phyloP scores from a whole-genome alignment of 2,329 filamentous ascomycete genomes.

The Xylaria sp. region DNA sequence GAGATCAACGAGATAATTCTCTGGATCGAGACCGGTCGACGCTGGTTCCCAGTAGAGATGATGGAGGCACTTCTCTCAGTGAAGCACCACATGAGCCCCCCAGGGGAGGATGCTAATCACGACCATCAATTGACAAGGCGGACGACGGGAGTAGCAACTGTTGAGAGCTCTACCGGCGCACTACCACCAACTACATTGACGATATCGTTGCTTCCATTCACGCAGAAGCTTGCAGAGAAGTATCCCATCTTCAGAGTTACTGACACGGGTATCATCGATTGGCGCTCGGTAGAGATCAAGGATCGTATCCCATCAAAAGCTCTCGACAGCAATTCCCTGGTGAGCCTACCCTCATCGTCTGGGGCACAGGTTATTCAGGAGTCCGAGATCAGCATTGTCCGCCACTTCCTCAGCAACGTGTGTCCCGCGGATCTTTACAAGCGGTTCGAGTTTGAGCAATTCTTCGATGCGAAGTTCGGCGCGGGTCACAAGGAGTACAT shows the following conservation, averaged over 20 bases:
- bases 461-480: slow-evolving; percentile 37
- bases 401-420: slow-evolving; percentile 38
- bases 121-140: slow-evolving; percentile 11
- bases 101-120: slow-evolving; percentile 1
- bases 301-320: slow-evolving; percentile 29
- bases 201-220: slow-evolving; percentile 36
- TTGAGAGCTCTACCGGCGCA: slow-evolving; percentile 9
- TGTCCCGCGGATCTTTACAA: slow-evolving; percentile 38
- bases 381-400: slow-evolving; percentile 37
- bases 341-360: slow-evolving; percentile 1
- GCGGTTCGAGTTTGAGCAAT: slow-evolving; percentile 39
- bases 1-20: slow-evolving; percentile 44
- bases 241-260: slow-evolving; percentile 36
- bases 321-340: slow-evolving; percentile 7
- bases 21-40: slow-evolving; percentile 36
- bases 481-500: slow-evolving; percentile 37
- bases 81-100: slow-evolving; percentile 26
- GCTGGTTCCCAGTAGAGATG: slow-evolving; percentile 30
- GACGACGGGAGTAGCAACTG: slow-evolving; percentile 11
- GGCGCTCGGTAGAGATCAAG: slow-evolving; percentile 34
- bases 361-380: slow-evolving; percentile 31
- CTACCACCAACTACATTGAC: slow-evolving; percentile 19
- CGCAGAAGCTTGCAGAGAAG: slow-evolving; percentile 35
- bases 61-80: slow-evolving; percentile 37
- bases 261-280: slow-evolving; percentile 33